Conservation (phyloP, 495 filamentous ascomycete genomes). For the Monascus purpureus region DNA sequence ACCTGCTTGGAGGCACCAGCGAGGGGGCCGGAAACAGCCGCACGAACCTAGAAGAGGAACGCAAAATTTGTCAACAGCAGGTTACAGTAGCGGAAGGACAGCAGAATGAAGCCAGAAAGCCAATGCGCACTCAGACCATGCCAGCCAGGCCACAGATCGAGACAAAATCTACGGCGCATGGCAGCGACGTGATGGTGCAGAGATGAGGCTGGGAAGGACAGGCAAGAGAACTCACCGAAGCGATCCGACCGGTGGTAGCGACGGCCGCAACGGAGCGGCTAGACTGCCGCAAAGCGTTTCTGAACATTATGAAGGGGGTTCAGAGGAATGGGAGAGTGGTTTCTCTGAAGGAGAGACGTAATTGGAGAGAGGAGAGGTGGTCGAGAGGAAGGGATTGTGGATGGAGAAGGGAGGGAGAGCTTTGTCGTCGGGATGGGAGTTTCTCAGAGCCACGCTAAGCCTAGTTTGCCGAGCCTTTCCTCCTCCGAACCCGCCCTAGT, state of each 20-base stretch:
- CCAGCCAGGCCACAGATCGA: constrained; percentile 25
- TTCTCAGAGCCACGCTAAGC: constrained; percentile 34
- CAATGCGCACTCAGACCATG: constrained; percentile 12
- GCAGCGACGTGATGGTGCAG: constrained; percentile 11
- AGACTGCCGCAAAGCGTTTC: constrained; percentile 92
- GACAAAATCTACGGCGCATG: constrained; percentile 27
- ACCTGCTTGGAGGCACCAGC: constrained; percentile 61
- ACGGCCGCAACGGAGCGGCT: constrained; percentile 85
- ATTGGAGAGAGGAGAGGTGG: constrained; percentile 31
- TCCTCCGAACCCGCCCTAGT: constrained; percentile 37
- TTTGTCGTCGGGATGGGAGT: constrained; percentile 39
- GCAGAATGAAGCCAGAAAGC: constrained; percentile 12
- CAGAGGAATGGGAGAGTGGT: constrained; percentile 34
- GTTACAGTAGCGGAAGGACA: constrained; percentile 15
- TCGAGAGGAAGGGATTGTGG: constrained; percentile 34
- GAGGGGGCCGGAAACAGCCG: constrained; percentile 63
- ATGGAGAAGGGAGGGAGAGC: constrained; percentile 36
- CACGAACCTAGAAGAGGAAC: constrained; percentile 53
- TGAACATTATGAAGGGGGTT: constrained; percentile 69
- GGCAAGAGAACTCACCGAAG: constrained; percentile 62
- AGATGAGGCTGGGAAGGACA: constrained; percentile 18
- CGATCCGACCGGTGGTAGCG: constrained; percentile 79
- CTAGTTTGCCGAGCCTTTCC: constrained; percentile 23
- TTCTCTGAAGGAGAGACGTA: constrained; percentile 38
- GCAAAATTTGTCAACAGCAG: constrained; percentile 34